Base-by-base conservation (phyloP, 495 filamentous ascomycete species). In the Podospora pseudoanserina region DNA sequence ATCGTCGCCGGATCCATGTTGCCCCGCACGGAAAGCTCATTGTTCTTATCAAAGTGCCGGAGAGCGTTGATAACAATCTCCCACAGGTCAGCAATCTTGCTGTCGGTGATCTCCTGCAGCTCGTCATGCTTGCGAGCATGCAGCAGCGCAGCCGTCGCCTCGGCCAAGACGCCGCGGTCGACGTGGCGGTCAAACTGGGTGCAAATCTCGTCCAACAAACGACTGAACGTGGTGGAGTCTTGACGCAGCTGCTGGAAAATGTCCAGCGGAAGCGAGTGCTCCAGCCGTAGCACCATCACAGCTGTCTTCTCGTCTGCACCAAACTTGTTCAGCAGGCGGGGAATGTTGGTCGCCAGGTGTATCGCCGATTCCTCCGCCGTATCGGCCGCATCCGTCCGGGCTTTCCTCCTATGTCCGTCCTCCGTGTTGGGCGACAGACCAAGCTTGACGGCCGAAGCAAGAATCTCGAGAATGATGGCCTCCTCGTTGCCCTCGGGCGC, bases 121-220 rank as follows among this genome's bases (percentile, higher is more conserved):
- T 95, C 93, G 69, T 94, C 92, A 65, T 91, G 94, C 67, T 86
- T 88, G 65, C 90, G 89, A 15, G 94, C 93, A 75, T 97, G 94
- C 23, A 96, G 77, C 34, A 99, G 85, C 16, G 93, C 92, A 16
- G 88, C 83, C 16, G 88, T 90, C 26, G 92, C 93, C 77, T 97
- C 93, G 5, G 86, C 85, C n/a, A 99, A 81, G 6, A 99, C 93
- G 54, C 87, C 85, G 61, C 91, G 87, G 71, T 96, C 90, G 5
- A 91, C 91, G 73, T 99, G 95, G 0, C 92, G 89, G 60, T 94
- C 86, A 78, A 98, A 98, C 74, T 98, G 95, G 67, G 90, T 91
- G 71, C 91, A 92, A 73, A 98, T 94, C 71, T 98, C 94, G 69
- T 96, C 95, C 1, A 99, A 82, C 23, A 98, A 79, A 16, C 92